These are phyloP conservation scores for Monilinia laxa DNA, from an alignment of 2,329 filamentous ascomycete species.

Conservation along the genomic window DNA sequence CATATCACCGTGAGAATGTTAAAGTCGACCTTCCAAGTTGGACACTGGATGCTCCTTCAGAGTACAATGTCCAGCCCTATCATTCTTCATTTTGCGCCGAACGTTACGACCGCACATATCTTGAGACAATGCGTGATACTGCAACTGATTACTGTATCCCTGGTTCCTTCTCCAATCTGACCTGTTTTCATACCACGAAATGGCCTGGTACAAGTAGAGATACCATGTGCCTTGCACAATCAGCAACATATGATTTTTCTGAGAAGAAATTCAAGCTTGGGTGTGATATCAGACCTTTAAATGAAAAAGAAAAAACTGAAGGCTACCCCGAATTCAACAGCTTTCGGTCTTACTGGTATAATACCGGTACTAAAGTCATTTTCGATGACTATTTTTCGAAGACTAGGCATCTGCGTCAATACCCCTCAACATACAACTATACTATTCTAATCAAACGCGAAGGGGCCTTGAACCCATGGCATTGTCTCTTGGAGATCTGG, in stretches of 20 bases:
- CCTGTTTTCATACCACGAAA: not conserved
- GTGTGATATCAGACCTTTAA: not conserved
- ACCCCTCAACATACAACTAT: not conserved
- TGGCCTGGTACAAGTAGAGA: not conserved
- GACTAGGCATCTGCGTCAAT: not conserved
- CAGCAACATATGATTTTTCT: not conserved
- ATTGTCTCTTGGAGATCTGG: constrained; percentile 39
- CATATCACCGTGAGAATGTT: too few relatives aligned
- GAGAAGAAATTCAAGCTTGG: not conserved
- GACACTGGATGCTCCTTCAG: not conserved
- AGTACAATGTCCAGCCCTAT: constrained; percentile 1
- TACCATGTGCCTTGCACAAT: not conserved
- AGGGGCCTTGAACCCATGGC: constrained; percentile 36
- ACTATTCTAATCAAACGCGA: constrained; percentile 39
- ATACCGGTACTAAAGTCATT: not conserved
- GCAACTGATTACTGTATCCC: not conserved
- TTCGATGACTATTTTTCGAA: not conserved
- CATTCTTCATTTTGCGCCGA: constrained; percentile 2
- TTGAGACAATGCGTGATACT: constrained; percentile 1
- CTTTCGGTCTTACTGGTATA: not conserved
- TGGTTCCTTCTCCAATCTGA: not conserved
- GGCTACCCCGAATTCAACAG: not conserved
- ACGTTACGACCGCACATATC: constrained; percentile 5
- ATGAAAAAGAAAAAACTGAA: not conserved
- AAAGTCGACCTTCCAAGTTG: not conserved